phyloP scores from a whole-genome alignment of 225 moss, liverwort and hornwort species.

The Ulota crispa region DNA sequence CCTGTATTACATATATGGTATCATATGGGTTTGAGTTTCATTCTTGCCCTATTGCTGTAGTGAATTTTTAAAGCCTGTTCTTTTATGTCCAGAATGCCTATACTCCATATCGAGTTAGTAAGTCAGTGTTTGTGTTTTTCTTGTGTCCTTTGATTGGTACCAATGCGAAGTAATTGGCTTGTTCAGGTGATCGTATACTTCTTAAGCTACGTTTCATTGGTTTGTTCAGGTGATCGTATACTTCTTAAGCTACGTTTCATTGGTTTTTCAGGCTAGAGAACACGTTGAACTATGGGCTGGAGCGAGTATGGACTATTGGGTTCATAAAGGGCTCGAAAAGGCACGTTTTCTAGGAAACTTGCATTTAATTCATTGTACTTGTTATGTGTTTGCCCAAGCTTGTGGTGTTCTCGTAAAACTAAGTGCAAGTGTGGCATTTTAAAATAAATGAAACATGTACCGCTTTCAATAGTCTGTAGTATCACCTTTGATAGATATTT shows the following conservation, averaged over 20 bases:
- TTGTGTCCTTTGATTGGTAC: background rate
- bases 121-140: background rate
- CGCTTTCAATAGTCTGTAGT: background rate
- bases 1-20: background rate
- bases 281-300: conserved; percentile 93
- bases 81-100: background rate
- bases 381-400: background rate
- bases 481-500: background rate
- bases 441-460: background rate
- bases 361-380: background rate
- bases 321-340: conserved; percentile 87
- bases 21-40: background rate
- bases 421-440: background rate
- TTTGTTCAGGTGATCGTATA: background rate
- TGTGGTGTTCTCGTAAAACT: background rate
- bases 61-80: background rate
- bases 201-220: background rate
- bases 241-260: background rate
- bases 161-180: background rate
- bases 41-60: background rate
- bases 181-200: background rate
- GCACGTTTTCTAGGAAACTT: conserved; percentile 34
- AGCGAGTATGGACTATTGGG: conserved; percentile 94
- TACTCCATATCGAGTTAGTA: background rate
- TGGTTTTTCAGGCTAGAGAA: conserved; percentile 74